Evolutionary conservation across 1,284 basidiomycete species (phyloP).

Genomic region (Ustilago hordei): DNA sequence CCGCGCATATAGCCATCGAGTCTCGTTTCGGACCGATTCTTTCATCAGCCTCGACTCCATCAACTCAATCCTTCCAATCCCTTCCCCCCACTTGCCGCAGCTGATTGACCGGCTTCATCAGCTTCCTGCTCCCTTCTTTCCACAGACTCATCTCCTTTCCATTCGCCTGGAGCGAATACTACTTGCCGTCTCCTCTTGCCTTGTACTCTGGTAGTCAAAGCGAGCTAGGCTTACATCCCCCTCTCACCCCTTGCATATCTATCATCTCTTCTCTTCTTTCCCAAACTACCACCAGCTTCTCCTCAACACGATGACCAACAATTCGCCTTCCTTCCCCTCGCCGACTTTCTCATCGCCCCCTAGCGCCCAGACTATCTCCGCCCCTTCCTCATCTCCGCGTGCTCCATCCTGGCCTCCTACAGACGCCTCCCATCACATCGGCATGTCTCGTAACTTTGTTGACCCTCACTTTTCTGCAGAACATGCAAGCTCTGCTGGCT

Average conservation of each 20-base stretch:
- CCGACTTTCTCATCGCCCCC: conserved; percentile 29
- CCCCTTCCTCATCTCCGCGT: conserved; percentile 31
- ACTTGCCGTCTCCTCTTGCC: background rate
- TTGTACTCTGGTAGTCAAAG: conserved; percentile 42
- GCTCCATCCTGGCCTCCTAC: conserved; percentile 17
- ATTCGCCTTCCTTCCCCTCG: conserved; percentile 30
- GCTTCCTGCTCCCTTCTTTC: background rate
- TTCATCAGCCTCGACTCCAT: conserved; percentile 9
- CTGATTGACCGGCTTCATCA: conserved; percentile 42
- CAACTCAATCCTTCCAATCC: background rate
- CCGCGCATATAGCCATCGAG: background rate
- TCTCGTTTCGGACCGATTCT: conserved; percentile 10
- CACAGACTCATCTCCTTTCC: background rate
- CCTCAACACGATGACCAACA: conserved; percentile 31
- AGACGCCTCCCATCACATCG: conserved; percentile 17
- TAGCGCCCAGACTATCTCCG: conserved; percentile 19
- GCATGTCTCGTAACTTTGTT: conserved; percentile 16
- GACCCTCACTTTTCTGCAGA: conserved; percentile 27
- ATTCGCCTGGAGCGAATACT: conserved; percentile 30
- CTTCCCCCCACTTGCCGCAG: background rate
- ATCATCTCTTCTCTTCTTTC: background rate
- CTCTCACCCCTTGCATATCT: conserved; percentile 1
- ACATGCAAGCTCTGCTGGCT: conserved; percentile 14
- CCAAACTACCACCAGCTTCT: background rate
- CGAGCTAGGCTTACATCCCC: background rate